A percentile compares a stretch with the other conserved stretches of the same genome.
phyloP scores from a whole-genome alignment of 108 stramenopile genomes.

The Skeletonema marinoi region DNA sequence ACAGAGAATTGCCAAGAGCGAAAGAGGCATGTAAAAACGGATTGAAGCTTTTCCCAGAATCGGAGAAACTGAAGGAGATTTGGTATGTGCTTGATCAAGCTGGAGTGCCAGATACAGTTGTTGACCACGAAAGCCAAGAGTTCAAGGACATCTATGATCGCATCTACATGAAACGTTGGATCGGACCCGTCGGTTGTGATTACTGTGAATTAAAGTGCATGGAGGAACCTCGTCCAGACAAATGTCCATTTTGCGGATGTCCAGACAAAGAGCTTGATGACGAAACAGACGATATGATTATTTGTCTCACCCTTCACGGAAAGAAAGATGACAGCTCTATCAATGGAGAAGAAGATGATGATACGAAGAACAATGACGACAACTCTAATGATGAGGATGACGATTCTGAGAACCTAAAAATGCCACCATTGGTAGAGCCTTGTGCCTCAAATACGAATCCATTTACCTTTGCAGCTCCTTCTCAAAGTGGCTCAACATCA shows the following conservation, averaged over 20 bases:
- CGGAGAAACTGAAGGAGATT: not conserved
- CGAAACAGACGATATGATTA: not conserved
- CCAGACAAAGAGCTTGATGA: constrained; percentile 13
- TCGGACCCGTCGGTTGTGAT: not conserved
- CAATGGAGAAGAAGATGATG: not conserved
- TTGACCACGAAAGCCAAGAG: constrained; percentile 6
- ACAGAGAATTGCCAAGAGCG: not conserved
- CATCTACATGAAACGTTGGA: not conserved
- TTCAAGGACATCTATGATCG: not conserved
- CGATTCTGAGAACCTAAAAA: not conserved
- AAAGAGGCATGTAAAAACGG: not conserved
- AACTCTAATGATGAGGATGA: not conserved
- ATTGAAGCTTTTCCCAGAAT: not conserved
- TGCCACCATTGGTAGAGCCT: not conserved
- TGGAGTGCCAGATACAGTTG: not conserved
- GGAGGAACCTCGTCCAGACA: not conserved
- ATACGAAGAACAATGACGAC: not conserved
- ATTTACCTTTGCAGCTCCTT: not conserved
- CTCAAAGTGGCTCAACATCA: not conserved
- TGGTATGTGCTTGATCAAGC: not conserved
- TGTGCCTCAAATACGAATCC: not conserved
- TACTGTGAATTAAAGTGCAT: constrained; percentile 1
- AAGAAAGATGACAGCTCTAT: not conserved
- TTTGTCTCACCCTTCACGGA: not conserved
- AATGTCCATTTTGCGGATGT: constrained; percentile 10